Evolutionary conservation across 1,139 yeast genomes (phyloP), one percentile per base, ranked within the genome.

Genomic region (Yamadazyma taylorii): DNA sequence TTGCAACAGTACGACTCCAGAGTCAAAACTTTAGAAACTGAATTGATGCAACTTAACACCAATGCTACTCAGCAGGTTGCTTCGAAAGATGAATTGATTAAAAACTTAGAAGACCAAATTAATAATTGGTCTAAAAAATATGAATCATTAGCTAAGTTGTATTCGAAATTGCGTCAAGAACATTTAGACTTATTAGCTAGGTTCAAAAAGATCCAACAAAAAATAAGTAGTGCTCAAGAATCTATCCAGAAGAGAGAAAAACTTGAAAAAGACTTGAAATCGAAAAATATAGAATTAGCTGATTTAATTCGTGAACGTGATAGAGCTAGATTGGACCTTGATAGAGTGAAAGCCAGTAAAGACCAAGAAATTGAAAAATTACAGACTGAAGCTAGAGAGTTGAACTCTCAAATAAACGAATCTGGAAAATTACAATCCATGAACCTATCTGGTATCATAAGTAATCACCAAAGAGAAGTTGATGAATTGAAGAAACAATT

Each of bases 191-290:
- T 89, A 45, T 73, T 90, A 51, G 75, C 86, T 34, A 85, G 85
- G 55, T 85, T 85, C 55, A 90, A 90, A 58, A 84, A 85, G 50
- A 75, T 85, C 39, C 96, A 89, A 61, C 88, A 89, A 50, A 87
- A 86, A 60, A 95, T 94, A 7, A 85, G 90, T 21, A 85, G 95
- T 43, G 96, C 97, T 7, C 96, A 88, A 57, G 97, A 89, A 60
- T 86, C 96, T 0, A 80, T 89, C 45, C 85, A 85, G 50, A 85
- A 82, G 61, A 81, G 90, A 48, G 96, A 89, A 54, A 80, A 79
- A 54, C 66, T 86, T 29, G 96, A 89, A 60, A 80, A 85, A 45
- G 96, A 88, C 44, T 66, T 88, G 59, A 87, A 86, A 58, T 76
- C 92, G 12, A 89, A 89, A 63, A 89, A 87, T 55, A 73, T 88